Base-by-base conservation (phyloP, 306 rosid genomes). In the Abrus pulchellus region DNA sequence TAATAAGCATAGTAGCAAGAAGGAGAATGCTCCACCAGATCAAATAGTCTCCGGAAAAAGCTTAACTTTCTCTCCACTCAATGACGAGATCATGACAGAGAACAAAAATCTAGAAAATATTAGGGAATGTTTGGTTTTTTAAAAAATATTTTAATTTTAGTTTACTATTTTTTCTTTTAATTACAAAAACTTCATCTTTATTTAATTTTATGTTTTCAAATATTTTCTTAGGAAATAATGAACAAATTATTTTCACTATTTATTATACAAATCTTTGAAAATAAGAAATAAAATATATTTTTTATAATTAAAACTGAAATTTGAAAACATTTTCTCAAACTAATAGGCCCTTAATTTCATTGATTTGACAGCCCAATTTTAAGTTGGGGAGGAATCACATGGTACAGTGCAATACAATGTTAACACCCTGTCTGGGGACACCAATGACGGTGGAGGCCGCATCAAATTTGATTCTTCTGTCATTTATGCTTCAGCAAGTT, bases 401-500 rank as follows among this genome's bases (percentile, higher is more conserved):
- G 47, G 53, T 50, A 61, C 28, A 36, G 68, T 45, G 40, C 50
- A 64, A 57, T 45, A 77, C 7, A 67, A 29, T 33, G 66, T 34
- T 45, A 5, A 38, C 74, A 29, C 47, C 76, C 66, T 62, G 47
- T 73, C 65, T 54, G 62, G 34, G 54, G 73, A 82, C 60, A 50
- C 55, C 56, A 47, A 32, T 70, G n/a, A 43, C 36, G 70, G 66
- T 56, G 62, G 64, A 68, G 78, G 53, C 60, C 7, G 44, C 76
- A 59, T 49, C 38, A 9, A 79, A 32, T 65, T 82, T 69, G 73
- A 72, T 79, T 83, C 74, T 41, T 73, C 30, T 75, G 80, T 38
- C 48, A 54, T 28, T 65, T 74, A 40, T 82, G 47, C 77, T 77
- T 80, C 45, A 72, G 49, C 63, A 54, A 77, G 84, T 83, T 76